Evolutionary conservation across 495 filamentous ascomycete species (phyloP), one percentile per base, ranked within the genome.

Genomic region (Ramalina intermedia): DNA sequence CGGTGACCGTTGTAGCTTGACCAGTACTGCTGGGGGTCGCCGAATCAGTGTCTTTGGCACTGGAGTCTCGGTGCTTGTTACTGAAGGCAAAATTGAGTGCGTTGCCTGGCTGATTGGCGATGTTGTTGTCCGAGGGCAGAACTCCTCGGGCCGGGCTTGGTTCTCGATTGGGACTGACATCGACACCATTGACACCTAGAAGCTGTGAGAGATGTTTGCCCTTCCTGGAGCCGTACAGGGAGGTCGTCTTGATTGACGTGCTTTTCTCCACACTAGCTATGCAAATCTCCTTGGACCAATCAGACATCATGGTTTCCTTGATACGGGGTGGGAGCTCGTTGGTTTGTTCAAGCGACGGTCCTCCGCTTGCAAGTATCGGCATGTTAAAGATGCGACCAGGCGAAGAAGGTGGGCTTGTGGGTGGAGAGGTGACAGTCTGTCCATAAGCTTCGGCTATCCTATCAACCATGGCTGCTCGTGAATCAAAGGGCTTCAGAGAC

Each of bases 261-360:
- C 29, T 76, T 46, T 73, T 77, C 55, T 87, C 81, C 26, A 80
- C 71, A 18, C 71, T 71, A 7, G 78, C 73, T 26, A 94, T 64
- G 42, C 80, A 82, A 7, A 68, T 63, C 51, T 91, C 85, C 53
- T 77, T 79, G 36, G 73, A 80, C 89, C 89, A 96, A 27, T 82
- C 74, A 12, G 79, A 69, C 56, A 89, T 71, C 69, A 87, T 72
- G 54, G 83, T 76, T 42, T 90, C 83, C 51, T 72, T 79, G 48
- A 84, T 73, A 16, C 71, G 75, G 9, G 56, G 47, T 9, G 75
- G 69, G 14, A 79, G 58, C 26, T 63, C 49, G 37, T 54, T 44
- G 2, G 49, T 45, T 16, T 42, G 17, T 4, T 37, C 26, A 16
- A 49, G 39, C 16, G 43, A 21, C 41, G 47, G 42, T 29, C 37